These are phyloP conservation scores for Hanseniaspora clermontiae DNA, from an alignment of 805 yeast species.

Conservation along the genomic window DNA sequence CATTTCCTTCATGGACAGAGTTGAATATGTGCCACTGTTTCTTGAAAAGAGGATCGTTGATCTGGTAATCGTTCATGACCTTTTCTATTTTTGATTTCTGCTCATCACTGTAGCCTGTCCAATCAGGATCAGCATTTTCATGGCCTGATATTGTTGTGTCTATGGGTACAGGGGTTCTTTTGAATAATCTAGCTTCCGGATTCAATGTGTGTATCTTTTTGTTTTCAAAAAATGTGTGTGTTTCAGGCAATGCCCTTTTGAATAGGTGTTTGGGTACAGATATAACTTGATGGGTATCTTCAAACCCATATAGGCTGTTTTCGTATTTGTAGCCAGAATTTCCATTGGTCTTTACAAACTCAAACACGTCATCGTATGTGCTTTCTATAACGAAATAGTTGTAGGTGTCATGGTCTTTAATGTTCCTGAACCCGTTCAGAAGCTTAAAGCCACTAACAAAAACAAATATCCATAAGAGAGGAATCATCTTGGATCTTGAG, in stretches of 20 bases:
- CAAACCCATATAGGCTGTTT: constrained; percentile 8
- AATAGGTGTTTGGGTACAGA: neutral
- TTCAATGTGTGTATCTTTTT: neutral
- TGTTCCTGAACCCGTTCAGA: neutral
- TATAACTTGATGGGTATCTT: constrained; percentile 6
- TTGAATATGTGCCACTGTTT: constrained; percentile 91
- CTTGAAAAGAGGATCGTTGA: constrained; percentile 70
- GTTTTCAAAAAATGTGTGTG: neutral
- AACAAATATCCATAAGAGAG: neutral
- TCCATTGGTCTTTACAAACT: neutral
- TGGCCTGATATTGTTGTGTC: constrained; percentile 39
- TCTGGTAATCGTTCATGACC: constrained; percentile 31
- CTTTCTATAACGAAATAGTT: constrained; percentile 5
- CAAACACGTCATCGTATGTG: neutral
- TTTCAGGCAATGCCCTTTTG: neutral
- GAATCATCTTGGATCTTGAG: neutral
- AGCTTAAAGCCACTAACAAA: neutral
- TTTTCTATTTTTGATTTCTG: constrained; percentile 32
- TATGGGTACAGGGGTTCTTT: constrained; percentile 46
- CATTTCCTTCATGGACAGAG: constrained; percentile 59
- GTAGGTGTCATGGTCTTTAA: neutral
- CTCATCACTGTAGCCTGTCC: constrained; percentile 15
- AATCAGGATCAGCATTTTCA: constrained; percentile 27
- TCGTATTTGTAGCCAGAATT: neutral
- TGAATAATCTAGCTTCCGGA: constrained; percentile 40